Evolutionary conservation across 2,329 filamentous ascomycete species (phyloP).

Genomic region (Ophiocordyceps sinensis): DNA sequence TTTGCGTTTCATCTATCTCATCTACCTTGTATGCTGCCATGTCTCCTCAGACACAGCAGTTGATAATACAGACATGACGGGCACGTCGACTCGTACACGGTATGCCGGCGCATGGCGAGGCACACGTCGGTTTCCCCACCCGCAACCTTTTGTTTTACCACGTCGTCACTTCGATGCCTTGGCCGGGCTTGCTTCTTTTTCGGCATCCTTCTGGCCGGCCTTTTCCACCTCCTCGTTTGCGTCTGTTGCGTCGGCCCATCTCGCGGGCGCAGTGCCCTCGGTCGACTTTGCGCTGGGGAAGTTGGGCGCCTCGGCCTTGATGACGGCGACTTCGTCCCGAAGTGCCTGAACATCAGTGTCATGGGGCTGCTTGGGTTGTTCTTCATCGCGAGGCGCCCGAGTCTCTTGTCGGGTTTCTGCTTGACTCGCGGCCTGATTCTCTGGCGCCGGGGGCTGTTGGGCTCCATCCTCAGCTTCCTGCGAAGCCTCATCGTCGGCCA

Average conservation of each 20-base stretch:
- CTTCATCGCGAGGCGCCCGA: too few relatives aligned
- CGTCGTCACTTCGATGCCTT: background rate
- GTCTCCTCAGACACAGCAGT: conserved; percentile 1
- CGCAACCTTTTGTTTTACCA: background rate
- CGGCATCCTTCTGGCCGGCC: conserved; percentile 5
- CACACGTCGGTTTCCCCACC: background rate
- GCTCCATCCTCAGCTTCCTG: conserved; percentile 27
- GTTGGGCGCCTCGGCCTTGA: conserved; percentile 6
- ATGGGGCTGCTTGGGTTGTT: too few relatives aligned
- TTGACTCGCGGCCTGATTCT: too few relatives aligned
- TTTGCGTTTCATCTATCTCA: conserved; percentile 2
- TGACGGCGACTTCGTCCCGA: conserved; percentile 2
- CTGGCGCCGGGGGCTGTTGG: conserved; percentile 1
- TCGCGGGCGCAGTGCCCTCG: conserved; percentile 4
- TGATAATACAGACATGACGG: conserved; percentile 3
- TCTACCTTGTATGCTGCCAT: background rate
- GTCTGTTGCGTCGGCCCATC: conserved; percentile 15
- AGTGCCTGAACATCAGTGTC: background rate
- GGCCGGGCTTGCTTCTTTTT: background rate
- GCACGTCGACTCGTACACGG: conserved; percentile 4
- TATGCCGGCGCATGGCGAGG: background rate
- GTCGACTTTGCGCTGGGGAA: conserved; percentile 1
- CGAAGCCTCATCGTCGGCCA: conserved; percentile 49
- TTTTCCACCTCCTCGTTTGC: conserved; percentile 12
- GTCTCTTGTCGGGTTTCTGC: too few relatives aligned